phyloP scores from a whole-genome alignment of 192 early-diverging fungal genomes.

The Gigaspora rosea region DNA sequence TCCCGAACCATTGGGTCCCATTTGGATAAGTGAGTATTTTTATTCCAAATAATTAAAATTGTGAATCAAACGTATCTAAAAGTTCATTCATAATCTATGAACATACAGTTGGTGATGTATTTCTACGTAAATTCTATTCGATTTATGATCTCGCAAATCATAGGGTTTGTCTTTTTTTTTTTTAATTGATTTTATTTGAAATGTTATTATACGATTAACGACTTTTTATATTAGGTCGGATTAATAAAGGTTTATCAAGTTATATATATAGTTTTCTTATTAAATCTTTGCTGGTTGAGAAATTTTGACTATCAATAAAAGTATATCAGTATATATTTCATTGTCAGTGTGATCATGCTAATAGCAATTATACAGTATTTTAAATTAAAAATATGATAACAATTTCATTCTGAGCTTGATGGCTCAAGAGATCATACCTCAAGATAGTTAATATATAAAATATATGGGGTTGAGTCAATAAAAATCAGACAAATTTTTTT shows the following conservation, averaged over 20 bases:
- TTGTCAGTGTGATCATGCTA: too few species aligned
- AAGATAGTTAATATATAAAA: too few species aligned
- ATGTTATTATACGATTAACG: not conserved
- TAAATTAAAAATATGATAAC: too few species aligned
- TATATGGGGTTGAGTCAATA: too few species aligned
- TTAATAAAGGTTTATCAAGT: not conserved
- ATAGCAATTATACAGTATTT: too few species aligned
- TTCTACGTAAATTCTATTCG: constrained; percentile 80
- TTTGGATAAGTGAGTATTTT: constrained; percentile 67
- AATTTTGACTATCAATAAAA: too few species aligned
- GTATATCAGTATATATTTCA: too few species aligned
- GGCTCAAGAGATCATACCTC: too few species aligned
- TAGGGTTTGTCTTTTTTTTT: constrained; percentile 60
- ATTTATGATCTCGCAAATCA: constrained; percentile 71
- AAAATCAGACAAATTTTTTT: too few species aligned
- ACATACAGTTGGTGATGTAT: constrained; percentile 69
- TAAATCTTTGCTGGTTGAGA: too few species aligned
- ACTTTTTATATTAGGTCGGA: constrained; percentile 2
- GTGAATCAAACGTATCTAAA: not conserved
- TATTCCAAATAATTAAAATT: not conserved
- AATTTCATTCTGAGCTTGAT: too few species aligned
- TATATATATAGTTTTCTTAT: too few species aligned
- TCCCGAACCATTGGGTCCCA: constrained; percentile 68
- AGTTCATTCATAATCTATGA: not conserved
- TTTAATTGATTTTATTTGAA: constrained; percentile 40